Percentiles rank a stretch among this genome's conserved stretches.
phyloP scores from a whole-genome alignment of 805 yeast species.

The Metschnikowia rubicola region DNA sequence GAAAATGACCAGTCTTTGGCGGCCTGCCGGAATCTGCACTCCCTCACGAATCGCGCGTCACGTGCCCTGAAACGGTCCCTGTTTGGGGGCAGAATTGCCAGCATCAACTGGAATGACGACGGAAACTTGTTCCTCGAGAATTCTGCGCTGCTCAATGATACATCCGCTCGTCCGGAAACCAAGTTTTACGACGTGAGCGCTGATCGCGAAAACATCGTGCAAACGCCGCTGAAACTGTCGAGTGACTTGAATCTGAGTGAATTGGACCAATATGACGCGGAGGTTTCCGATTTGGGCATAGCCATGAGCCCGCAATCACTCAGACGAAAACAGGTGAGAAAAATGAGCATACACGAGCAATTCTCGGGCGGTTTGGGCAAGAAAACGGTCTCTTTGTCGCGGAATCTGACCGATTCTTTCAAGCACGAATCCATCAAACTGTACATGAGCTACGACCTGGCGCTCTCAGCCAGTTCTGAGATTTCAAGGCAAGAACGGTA shows the following conservation, averaged over 20 bases:
- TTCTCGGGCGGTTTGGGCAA: constrained; percentile 8
- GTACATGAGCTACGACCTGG: constrained; percentile 60
- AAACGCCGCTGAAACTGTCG: neutral
- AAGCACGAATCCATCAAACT: constrained; percentile 45
- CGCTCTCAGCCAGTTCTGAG: constrained; percentile 32
- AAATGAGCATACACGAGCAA: constrained; percentile 26
- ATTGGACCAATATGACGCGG: constrained; percentile 37
- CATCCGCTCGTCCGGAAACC: constrained; percentile 12
- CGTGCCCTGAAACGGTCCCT: constrained; percentile 11
- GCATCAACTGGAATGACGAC: constrained; percentile 43
- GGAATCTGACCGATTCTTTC: constrained; percentile 32
- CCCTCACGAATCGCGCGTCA: neutral
- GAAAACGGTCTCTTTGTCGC: constrained; percentile 22
- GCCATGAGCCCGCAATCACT: constrained; percentile 38
- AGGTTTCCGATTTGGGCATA: constrained; percentile 41
- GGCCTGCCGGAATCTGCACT: neutral
- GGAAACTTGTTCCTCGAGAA: constrained; percentile 29
- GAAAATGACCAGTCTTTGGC: neutral
- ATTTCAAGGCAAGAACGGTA: constrained; percentile 13
- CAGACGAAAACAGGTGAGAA: constrained; percentile 17
- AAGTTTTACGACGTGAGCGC: constrained; percentile 23
- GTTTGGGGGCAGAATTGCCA: constrained; percentile 25
- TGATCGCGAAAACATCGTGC: neutral
- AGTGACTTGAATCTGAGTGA: constrained; percentile 26
- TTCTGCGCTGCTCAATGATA: constrained; percentile 18